Evolutionary conservation across 2,329 filamentous ascomycete genomes (phyloP).

Genomic region (Hysterium pulicare): DNA sequence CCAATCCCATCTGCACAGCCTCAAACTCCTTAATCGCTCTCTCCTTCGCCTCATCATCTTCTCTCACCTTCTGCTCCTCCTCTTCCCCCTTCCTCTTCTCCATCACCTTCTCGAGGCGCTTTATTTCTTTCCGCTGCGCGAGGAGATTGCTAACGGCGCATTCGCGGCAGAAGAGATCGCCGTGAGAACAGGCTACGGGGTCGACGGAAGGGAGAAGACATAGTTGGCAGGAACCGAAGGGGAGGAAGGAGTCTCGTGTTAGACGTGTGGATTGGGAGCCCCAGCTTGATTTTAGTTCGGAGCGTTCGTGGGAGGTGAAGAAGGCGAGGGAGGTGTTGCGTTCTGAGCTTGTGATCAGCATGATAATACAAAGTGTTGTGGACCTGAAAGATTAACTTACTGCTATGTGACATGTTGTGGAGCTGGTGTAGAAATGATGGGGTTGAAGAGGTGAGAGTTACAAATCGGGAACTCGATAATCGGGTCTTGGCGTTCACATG

Average conservation of each 20-base stretch:
- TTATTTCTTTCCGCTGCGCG: slow-evolving; percentile 86
- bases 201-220: slow-evolving; percentile 79
- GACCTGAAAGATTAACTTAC: too few species aligned
- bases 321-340: slow-evolving; percentile 88
- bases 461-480: not conserved
- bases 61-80: slow-evolving; percentile 56
- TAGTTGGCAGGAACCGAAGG: slow-evolving; percentile 83
- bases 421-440: not conserved
- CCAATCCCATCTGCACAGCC: slow-evolving; percentile 67
- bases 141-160: slow-evolving; percentile 91
- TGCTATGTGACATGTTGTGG: slow-evolving; percentile 6
- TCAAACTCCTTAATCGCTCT: slow-evolving; percentile 81
- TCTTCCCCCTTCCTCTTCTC: slow-evolving; percentile 61
- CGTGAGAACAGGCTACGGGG: slow-evolving; percentile 73
- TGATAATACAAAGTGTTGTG: not conserved
- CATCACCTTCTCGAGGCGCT: slow-evolving; percentile 67
- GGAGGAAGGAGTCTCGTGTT: slow-evolving; percentile 84
- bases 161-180: slow-evolving; percentile 93
- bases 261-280: slow-evolving; percentile 78
- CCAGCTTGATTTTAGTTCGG: slow-evolving; percentile 78
- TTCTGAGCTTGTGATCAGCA: slow-evolving; percentile 38
- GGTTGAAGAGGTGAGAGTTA: not conserved
- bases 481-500: too few species aligned
- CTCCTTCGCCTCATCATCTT: slow-evolving; percentile 66
- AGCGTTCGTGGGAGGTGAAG: slow-evolving; percentile 89